phyloP scores from a whole-genome alignment of 148 eudicot species.

The Chenopodium suecicum region DNA sequence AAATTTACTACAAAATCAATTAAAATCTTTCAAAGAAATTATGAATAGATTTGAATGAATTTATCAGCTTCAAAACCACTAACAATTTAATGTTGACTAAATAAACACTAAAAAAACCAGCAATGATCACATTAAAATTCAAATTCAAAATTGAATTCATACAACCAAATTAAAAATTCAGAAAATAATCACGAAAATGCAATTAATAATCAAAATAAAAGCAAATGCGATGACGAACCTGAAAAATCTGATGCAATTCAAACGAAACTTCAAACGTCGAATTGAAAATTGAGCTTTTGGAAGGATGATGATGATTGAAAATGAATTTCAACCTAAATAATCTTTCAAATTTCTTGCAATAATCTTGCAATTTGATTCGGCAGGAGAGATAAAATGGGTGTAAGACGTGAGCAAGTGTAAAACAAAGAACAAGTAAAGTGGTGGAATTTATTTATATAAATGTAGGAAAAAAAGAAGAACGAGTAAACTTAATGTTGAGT shows the following conservation, averaged over 20 bases:
- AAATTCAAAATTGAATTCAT: too few species aligned
- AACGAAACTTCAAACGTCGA: background rate
- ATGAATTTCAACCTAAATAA: background rate
- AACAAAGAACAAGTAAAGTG: background rate
- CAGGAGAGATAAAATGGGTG: background rate
- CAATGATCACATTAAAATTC: background rate
- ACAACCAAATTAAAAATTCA: too few species aligned
- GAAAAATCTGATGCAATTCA: background rate
- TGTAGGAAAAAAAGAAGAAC: background rate
- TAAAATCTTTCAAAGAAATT: too few species aligned
- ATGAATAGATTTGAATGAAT: too few species aligned
- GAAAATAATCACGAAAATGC: background rate
- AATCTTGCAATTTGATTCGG: background rate
- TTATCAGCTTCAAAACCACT: too few species aligned
- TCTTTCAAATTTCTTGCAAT: too few species aligned
- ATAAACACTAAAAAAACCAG: background rate
- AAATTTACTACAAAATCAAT: too few species aligned
- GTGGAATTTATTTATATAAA: background rate
- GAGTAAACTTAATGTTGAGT: background rate
- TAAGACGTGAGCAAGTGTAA: background rate
- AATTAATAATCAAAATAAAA: background rate
- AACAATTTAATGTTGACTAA: too few species aligned
- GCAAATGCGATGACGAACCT: background rate
- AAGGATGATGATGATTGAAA: background rate
- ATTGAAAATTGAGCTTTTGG: too few species aligned